Percentiles rank a stretch among this genome's conserved stretches.
phyloP scores from a whole-genome alignment of 116 monocot genomes.

The Phalaenopsis hybrid region DNA sequence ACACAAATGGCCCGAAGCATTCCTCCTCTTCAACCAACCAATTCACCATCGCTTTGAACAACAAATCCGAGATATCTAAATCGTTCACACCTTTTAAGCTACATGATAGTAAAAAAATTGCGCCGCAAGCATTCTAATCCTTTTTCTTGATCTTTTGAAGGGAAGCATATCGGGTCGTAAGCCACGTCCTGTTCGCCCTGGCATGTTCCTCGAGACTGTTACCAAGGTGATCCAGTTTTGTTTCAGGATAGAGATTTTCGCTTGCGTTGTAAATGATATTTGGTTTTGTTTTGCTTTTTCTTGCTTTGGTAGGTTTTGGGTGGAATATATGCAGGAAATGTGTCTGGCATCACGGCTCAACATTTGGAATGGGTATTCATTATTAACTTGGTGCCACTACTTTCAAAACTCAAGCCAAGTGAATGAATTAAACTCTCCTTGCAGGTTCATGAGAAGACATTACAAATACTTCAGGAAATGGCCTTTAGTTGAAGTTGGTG shows the following conservation, averaged over 20 bases:
- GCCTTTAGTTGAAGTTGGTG: constrained; percentile 28
- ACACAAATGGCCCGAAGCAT: too few species aligned
- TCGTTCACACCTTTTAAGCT: too few species aligned
- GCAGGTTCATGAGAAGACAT: constrained; percentile 86
- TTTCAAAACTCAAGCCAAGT: not conserved
- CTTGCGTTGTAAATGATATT: too few species aligned
- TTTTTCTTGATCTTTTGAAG: constrained; percentile 18
- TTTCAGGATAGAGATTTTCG: not conserved
- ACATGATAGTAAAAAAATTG: not conserved
- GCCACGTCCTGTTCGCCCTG: constrained; percentile 87
- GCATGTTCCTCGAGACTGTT: constrained; percentile 97
- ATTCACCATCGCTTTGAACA: too few species aligned
- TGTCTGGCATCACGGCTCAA: constrained; percentile 80
- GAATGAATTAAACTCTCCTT: not conserved
- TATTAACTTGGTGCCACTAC: not conserved
- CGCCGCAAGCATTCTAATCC: not conserved
- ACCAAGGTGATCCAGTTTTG: constrained; percentile 54
- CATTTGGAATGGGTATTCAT: constrained; percentile 76
- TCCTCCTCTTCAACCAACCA: too few species aligned
- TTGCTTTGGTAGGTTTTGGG: constrained; percentile 50
- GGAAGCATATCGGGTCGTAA: constrained; percentile 72
- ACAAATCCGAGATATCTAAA: too few species aligned
- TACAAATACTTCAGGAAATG: constrained; percentile 87
- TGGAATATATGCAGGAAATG: constrained; percentile 73
- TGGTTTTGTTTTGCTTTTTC: not conserved